Evolutionary conservation across 345 rosid genomes (phyloP).

Genomic region (Geranium rotundifolium): DNA sequence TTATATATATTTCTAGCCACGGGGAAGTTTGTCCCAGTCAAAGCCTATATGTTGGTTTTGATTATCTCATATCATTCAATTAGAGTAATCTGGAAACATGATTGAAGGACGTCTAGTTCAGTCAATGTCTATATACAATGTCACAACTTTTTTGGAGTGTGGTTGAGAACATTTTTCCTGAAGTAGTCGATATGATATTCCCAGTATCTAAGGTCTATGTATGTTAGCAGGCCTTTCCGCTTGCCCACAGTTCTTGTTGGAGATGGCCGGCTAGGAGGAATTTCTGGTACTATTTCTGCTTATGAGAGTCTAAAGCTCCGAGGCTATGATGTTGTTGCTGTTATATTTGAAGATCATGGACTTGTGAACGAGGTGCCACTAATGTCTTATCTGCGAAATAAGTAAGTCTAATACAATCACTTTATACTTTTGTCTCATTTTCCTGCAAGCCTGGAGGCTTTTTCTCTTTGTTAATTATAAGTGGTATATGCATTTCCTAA

Average conservation of each 20-base stretch:
- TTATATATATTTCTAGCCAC: no score
- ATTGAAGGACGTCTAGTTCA: neutral
- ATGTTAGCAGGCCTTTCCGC: constrained; percentile 59
- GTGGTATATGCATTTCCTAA: constrained; percentile 3
- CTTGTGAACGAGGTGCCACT: constrained; percentile 72
- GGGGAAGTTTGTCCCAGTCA: neutral
- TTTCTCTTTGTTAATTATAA: neutral
- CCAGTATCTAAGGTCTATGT: constrained; percentile 2
- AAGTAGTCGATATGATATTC: neutral
- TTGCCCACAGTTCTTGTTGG: constrained; percentile 91
- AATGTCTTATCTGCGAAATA: constrained; percentile 52
- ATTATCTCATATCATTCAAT: no score
- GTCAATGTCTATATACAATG: neutral
- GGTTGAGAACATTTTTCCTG: neutral
- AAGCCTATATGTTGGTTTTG: neutral
- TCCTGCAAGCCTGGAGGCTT: neutral
- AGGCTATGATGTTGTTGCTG: constrained; percentile 79
- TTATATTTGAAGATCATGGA: constrained; percentile 77
- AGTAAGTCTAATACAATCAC: constrained; percentile 26
- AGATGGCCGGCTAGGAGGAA: constrained; percentile 91
- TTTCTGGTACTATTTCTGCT: constrained; percentile 89
- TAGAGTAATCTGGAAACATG: neutral
- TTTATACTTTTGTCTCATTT: neutral
- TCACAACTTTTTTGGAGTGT: neutral
- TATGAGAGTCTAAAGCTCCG: constrained; percentile 73